These are phyloP conservation scores for Zoysia japonica DNA, from an alignment of 176 grass and related monocot species.

Conservation along the genomic window DNA sequence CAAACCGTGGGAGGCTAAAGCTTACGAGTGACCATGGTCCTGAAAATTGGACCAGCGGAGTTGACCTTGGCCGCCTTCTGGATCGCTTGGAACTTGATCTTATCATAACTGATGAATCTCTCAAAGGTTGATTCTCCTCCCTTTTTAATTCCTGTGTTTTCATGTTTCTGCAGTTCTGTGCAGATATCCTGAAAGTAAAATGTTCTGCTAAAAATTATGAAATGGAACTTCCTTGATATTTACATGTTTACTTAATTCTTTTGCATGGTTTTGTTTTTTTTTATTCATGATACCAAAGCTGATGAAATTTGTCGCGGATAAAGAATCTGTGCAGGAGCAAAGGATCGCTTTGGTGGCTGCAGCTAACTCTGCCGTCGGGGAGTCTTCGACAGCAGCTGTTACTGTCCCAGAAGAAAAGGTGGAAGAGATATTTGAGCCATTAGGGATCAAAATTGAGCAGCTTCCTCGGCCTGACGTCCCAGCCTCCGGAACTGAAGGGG, in stretches of 20 bases:
- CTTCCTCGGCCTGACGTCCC: slow-evolving; percentile 48
- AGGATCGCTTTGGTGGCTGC: slow-evolving; percentile 58
- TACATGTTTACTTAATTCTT: not conserved
- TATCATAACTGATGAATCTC: slow-evolving; percentile 66
- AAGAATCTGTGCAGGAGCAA: slow-evolving; percentile 88
- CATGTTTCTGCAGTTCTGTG: not conserved
- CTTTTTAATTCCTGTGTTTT: not conserved
- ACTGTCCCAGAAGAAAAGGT: slow-evolving; percentile 49
- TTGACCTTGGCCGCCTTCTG: slow-evolving; percentile 92
- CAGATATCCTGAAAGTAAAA: not conserved
- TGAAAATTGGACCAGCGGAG: slow-evolving; percentile 93
- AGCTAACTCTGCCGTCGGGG: slow-evolving; percentile 55
- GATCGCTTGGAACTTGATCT: slow-evolving; percentile 92
- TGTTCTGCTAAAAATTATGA: not conserved
- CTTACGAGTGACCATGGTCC: slow-evolving; percentile 79
- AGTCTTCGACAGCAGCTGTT: slow-evolving; percentile 51
- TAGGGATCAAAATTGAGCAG: slow-evolving; percentile 77
- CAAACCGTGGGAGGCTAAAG: slow-evolving; percentile 90
- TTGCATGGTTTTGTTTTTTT: slow-evolving; percentile 6
- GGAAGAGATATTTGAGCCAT: slow-evolving; percentile 67
- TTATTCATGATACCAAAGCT: slow-evolving; percentile 24
- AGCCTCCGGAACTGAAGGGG: slow-evolving; percentile 54
- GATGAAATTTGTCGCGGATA: slow-evolving; percentile 23
- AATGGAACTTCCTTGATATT: slow-evolving; percentile 1
- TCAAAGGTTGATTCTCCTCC: slow-evolving; percentile 58